Conservation (phyloP, 2,329 filamentous ascomycete species). For the Aschersonia sp. region DNA sequence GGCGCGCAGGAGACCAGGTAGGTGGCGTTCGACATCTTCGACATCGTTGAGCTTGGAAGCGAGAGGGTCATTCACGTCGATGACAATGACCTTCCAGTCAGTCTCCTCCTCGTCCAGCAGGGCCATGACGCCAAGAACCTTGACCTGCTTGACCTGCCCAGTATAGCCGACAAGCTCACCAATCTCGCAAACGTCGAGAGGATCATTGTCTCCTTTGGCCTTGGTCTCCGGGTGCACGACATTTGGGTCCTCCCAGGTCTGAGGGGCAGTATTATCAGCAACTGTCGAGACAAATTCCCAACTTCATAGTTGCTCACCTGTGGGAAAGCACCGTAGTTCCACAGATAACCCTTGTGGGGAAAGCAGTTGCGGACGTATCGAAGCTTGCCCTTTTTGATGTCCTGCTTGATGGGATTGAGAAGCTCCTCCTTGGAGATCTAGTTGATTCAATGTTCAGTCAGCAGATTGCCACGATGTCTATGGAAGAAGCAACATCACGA, state of each 20-base stretch:
- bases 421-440: conserved; percentile 98
- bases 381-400: conserved; percentile 99
- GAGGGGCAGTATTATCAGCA: conserved; percentile 4
- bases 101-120: conserved; percentile 99
- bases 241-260: conserved; percentile 99
- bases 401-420: conserved; percentile 99
- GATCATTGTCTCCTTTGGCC: conserved; percentile 98
- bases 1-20: conserved; percentile 88
- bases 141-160: conserved; percentile 98
- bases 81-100: conserved; percentile 99
- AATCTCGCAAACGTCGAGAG: conserved; percentile 98
- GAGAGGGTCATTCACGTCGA: conserved; percentile 94
- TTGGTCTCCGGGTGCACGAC: conserved; percentile 95
- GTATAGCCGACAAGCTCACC: conserved; percentile 93
- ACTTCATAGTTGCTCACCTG: conserved; percentile 47
- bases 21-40: conserved; percentile 96
- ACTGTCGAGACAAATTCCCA: neutral
- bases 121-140: conserved; percentile 98
- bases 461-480: conserved; percentile 3
- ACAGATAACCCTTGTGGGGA: conserved; percentile 99
- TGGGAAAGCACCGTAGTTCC: conserved; percentile 99
- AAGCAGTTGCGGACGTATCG: conserved; percentile 99
- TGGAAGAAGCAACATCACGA: neutral
- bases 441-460: conserved; percentile 7
- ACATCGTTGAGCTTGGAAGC: conserved; percentile 95